phyloP scores from a whole-genome alignment of 148 eudicot species.

The Fagopyrum esculentum region DNA sequence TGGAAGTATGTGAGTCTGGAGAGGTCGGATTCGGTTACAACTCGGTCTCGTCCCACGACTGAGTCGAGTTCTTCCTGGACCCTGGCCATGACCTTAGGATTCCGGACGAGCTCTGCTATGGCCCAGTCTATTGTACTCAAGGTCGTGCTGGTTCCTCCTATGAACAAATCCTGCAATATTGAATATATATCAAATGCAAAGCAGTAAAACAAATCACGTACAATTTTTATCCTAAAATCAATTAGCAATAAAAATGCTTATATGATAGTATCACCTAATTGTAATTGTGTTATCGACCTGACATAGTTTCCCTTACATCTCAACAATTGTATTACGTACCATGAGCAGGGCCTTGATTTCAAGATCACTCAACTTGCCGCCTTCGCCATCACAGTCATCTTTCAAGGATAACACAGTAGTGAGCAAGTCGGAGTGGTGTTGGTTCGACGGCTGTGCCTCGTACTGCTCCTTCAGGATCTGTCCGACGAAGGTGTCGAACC shows the following conservation, averaged over 20 bases:
- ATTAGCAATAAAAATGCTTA: neutral
- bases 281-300: too few relatives aligned
- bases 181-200: neutral
- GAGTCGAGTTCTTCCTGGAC: slow-evolving; percentile 62
- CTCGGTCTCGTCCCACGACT: slow-evolving; percentile 55
- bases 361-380: slow-evolving; percentile 49
- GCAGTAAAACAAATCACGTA: neutral
- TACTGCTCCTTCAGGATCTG: slow-evolving; percentile 63
- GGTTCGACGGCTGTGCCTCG: neutral
- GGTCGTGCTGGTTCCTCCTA: slow-evolving; percentile 87
- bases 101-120: slow-evolving; percentile 67
- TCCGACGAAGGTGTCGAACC: slow-evolving; percentile 53
- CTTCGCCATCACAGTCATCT: slow-evolving; percentile 53
- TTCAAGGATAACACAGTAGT: slow-evolving; percentile 52
- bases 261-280: too few relatives aligned
- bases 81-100: slow-evolving; percentile 51
- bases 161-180: slow-evolving; percentile 51
- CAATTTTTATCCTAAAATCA: neutral
- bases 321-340: slow-evolving; percentile 28
- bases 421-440: slow-evolving; percentile 41
- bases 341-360: slow-evolving; percentile 92
- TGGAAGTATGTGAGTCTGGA: slow-evolving; percentile 51
- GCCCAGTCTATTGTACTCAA: slow-evolving; percentile 95
- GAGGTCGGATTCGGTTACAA: slow-evolving; percentile 51
- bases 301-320: too few relatives aligned